Conservation (phyloP, 176 grass and related monocot species). For the Bromus sterilis region DNA sequence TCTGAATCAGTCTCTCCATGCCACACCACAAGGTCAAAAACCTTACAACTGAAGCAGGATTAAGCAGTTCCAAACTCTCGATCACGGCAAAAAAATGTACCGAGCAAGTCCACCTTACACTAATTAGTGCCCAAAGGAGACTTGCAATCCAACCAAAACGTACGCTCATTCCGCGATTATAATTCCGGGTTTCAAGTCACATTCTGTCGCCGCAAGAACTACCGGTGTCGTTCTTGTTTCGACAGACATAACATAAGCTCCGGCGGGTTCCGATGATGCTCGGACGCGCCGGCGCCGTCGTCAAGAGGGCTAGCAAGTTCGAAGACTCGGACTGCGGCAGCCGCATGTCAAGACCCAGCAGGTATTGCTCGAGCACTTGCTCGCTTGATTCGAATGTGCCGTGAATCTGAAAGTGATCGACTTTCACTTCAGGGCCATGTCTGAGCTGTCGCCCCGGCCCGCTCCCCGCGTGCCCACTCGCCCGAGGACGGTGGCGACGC, state of each 20-base stretch:
- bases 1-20: too few species aligned
- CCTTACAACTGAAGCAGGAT: neutral
- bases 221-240: neutral
- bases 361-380: neutral
- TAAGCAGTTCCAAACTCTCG: neutral
- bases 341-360: conserved; percentile 21
- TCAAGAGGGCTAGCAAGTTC: conserved; percentile 31
- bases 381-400: neutral
- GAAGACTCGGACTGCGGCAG: conserved; percentile 13
- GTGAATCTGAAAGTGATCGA: neutral
- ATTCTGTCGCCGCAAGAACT: neutral
- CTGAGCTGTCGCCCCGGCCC: conserved; percentile 44
- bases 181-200: conserved; percentile 3
- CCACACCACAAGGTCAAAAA: neutral
- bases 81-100: neutral
- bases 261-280: conserved; percentile 11
- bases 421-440: conserved; percentile 4
- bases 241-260: neutral
- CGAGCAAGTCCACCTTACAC: neutral
- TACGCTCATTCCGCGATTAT: conserved; percentile 6
- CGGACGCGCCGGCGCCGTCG: conserved; percentile 7
- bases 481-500: conserved; percentile 1
- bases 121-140: neutral
- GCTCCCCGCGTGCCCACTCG: conserved; percentile 30
- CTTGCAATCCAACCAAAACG: conserved; percentile 15